These are phyloP conservation scores for Litsea cubeba DNA, from an alignment of 164 flowering plant species.

Conservation along the genomic window DNA sequence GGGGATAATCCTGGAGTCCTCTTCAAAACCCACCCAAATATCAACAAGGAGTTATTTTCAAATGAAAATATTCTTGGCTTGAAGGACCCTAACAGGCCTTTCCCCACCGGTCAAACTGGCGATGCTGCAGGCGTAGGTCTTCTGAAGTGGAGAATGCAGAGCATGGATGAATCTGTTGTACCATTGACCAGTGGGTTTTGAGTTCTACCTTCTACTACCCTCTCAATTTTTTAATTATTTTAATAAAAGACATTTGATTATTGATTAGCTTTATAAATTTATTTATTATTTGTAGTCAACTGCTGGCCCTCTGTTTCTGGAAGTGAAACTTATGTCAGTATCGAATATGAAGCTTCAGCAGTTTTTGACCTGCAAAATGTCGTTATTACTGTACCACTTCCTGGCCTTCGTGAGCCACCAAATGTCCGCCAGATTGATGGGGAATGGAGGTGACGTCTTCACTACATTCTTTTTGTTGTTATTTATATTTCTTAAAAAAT, in stretches of 20 bases:
- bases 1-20: conserved; percentile 63
- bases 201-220: background rate
- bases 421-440: conserved; percentile 92
- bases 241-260: background rate
- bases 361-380: conserved; percentile 90
- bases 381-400: conserved; percentile 87
- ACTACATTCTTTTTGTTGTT: too few species aligned
- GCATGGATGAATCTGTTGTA: conserved; percentile 73
- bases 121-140: conserved; percentile 85
- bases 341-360: conserved; percentile 89
- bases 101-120: conserved; percentile 72
- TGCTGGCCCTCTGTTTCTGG: conserved; percentile 99
- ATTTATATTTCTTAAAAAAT: too few species aligned
- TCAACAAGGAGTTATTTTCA: conserved; percentile 86
- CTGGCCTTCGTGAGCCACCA: conserved; percentile 89
- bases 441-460: conserved; percentile 72
- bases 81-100: conserved; percentile 88
- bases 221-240: background rate
- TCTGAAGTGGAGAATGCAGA: conserved; percentile 96
- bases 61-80: conserved; percentile 82
- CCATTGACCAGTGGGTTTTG: conserved; percentile 73
- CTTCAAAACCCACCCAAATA: conserved; percentile 95
- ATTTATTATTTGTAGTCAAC: conserved; percentile 56
- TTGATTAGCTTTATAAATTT: background rate
- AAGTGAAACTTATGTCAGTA: conserved; percentile 87